Evolutionary conservation across 495 filamentous ascomycete genomes (phyloP).

Genomic region (Hypomontagnella submonticulosa): DNA sequence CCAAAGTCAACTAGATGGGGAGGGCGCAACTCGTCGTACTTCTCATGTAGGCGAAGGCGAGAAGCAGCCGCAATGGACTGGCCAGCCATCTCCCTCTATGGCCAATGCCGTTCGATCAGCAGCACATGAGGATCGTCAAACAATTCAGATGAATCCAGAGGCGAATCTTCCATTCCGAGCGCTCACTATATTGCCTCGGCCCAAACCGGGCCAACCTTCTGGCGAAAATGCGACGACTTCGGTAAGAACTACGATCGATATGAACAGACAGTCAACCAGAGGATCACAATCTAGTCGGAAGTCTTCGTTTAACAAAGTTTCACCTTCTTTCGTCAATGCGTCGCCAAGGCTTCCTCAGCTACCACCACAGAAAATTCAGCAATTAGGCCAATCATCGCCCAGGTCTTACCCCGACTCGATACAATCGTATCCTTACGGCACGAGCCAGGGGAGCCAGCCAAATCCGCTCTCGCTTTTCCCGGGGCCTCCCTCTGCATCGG

Average conservation of each 20-base stretch:
- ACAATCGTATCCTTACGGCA: conserved; percentile 43
- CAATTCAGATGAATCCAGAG: conserved; percentile 53
- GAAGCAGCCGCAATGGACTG: conserved; percentile 29
- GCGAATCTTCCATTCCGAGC: conserved; percentile 55
- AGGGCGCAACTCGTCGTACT: conserved; percentile 16
- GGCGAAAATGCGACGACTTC: conserved; percentile 25
- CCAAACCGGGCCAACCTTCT: conserved; percentile 33
- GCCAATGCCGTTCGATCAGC: conserved; percentile 43
- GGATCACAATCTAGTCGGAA: conserved; percentile 39
- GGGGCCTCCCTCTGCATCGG: conserved; percentile 47
- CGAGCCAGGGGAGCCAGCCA: conserved; percentile 24
- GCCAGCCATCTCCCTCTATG: conserved; percentile 26
- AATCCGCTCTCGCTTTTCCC: conserved; percentile 50
- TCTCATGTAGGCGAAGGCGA: conserved; percentile 26
- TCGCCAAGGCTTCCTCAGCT: conserved; percentile 36
- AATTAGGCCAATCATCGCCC: conserved; percentile 28
- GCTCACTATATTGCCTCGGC: conserved; percentile 54
- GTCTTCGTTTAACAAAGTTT: conserved; percentile 27
- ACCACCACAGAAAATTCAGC: conserved; percentile 29
- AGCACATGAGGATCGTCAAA: conserved; percentile 45
- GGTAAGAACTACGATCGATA: conserved; percentile 19
- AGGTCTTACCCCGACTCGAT: conserved; percentile 16
- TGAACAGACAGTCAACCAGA: background rate
- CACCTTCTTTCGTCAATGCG: conserved; percentile 34
- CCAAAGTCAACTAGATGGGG: conserved; percentile 34